phyloP scores from a whole-genome alignment of 805 yeast species.

The Nakazawaea molendinolei region DNA sequence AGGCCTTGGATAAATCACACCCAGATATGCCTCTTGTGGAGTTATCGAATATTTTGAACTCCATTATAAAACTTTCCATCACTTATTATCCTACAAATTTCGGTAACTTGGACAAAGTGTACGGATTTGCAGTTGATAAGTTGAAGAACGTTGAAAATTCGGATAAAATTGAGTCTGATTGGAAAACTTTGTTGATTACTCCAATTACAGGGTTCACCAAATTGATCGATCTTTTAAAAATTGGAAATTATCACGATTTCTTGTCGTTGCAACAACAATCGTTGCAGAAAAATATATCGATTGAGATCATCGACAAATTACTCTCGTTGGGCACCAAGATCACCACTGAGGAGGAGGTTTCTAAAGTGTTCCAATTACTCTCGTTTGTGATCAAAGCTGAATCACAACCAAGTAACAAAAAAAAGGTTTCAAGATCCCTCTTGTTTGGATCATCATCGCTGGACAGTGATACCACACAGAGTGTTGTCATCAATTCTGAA shows the following conservation, averaged over 20 bases:
- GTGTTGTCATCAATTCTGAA: conserved; percentile 25
- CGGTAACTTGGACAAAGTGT: conserved; percentile 55
- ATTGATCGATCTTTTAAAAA: conserved; percentile 33
- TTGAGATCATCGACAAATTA: conserved; percentile 54
- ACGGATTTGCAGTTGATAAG: conserved; percentile 43
- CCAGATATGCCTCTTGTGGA: conserved; percentile 67
- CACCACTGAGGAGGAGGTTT: conserved; percentile 41
- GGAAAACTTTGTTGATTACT: conserved; percentile 38
- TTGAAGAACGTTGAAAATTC: conserved; percentile 18
- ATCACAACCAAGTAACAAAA: conserved; percentile 13
- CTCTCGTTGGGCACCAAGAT: conserved; percentile 32
- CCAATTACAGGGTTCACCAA: conserved; percentile 41
- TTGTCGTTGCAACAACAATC: conserved; percentile 43
- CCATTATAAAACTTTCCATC: conserved; percentile 58
- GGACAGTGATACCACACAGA: conserved; percentile 15
- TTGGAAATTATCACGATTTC: conserved; percentile 47
- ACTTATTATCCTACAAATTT: conserved; percentile 58
- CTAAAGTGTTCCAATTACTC: conserved; percentile 54
- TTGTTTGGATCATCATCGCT: conserved; percentile 20
- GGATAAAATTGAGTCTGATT: conserved; percentile 26
- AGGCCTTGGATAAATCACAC: conserved; percentile 45
- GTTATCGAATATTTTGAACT: conserved; percentile 54
- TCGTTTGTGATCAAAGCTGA: conserved; percentile 39
- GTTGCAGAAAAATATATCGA: conserved; percentile 52
- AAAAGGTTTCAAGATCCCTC: conserved; percentile 23